Evolutionary conservation across 805 yeast genomes (phyloP), one percentile per base, ranked within the genome.

Genomic region (Nakazawaea pomicola): DNA sequence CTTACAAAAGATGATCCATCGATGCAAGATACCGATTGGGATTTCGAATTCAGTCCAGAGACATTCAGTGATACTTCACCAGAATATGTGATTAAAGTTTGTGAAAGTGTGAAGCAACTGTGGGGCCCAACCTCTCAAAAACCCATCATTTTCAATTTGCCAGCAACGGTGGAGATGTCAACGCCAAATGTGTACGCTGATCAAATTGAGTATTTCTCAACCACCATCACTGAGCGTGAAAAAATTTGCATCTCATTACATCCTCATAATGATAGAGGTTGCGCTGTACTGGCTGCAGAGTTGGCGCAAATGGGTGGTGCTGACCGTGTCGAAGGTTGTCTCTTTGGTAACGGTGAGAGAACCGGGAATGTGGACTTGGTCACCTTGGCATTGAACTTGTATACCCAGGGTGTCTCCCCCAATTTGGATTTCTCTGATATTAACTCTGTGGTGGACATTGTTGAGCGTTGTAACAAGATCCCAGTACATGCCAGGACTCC

Each of bases 231-330:
- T 35, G 74, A 83, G 48, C 76, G 95, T 49, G 85, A 82, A 43
- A 80, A 71, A 49, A 74, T 85, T 18, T 78, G 86, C 52, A 74
- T 84, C 38, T 83, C 93, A 11, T 72, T 85, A 42, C 95, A 84
- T 59, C 85, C 88, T 24, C 95, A 84, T 62, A 84, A 84, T 51
- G 93, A 84, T 62, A 73, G 95, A 54, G 95, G 95, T 17, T 83
- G 91, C 58, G 90, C 85, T 11, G 90, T 84, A n/a, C 93, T 91
- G 9, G 93, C 93, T 27, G 82, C 89, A 3, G 95, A 84, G 61
- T 71, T 84, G 43, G 95, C 85, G 34, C 80, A 78, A 54, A 54
- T 84, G 61, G 95, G 88, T 3, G 95, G 95, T 40, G 95, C 88
- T n/a, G 88, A 84, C 58, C 75, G 95, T 60, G 84, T 84, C 19